Conservation (phyloP, 1,139 yeast genomes). For the Kurtzmaniella natalensis region DNA sequence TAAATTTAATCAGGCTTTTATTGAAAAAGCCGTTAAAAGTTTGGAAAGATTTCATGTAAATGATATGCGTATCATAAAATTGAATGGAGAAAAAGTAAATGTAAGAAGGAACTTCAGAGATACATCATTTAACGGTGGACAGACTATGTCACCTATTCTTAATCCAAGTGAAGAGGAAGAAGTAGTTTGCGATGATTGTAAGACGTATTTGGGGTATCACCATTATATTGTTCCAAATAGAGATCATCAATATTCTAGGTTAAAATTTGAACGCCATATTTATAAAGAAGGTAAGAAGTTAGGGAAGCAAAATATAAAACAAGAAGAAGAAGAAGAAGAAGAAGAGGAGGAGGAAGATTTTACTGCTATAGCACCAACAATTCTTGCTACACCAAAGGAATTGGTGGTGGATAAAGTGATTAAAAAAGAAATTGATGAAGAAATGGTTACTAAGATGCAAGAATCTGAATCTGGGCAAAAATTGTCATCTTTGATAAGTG, state of each 20-base stretch:
- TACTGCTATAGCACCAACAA: constrained; percentile 3
- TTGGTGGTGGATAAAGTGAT: constrained; percentile 23
- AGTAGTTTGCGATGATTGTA: constrained; percentile 35
- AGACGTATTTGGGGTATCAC: constrained; percentile 36
- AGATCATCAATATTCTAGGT: constrained; percentile 19
- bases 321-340: constrained; percentile 2
- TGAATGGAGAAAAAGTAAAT: neutral
- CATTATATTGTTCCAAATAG: constrained; percentile 31
- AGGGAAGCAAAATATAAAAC: constrained; percentile 6
- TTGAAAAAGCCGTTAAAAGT: constrained; percentile 20
- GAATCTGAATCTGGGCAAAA: constrained; percentile 7
- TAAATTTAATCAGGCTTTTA: constrained; percentile 12
- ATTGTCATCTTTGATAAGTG: constrained; percentile 6
- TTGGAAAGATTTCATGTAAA: constrained; percentile 20
- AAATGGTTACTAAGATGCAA: neutral
- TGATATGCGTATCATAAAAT: constrained; percentile 11
- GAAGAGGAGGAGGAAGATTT: neutral
- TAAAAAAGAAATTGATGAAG: constrained; percentile 1
- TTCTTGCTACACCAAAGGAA: constrained; percentile 27
- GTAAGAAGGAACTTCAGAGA: neutral
- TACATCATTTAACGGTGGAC: constrained; percentile 7
- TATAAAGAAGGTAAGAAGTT: too few relatives aligned
- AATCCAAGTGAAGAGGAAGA: constrained; percentile 30
- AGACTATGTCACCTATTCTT: constrained; percentile 8
- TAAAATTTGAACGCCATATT: neutral